Evolutionary conservation across 2,329 filamentous ascomycete genomes (phyloP), one percentile per base, ranked within the genome.

Genomic region (Chaetomium sp.): DNA sequence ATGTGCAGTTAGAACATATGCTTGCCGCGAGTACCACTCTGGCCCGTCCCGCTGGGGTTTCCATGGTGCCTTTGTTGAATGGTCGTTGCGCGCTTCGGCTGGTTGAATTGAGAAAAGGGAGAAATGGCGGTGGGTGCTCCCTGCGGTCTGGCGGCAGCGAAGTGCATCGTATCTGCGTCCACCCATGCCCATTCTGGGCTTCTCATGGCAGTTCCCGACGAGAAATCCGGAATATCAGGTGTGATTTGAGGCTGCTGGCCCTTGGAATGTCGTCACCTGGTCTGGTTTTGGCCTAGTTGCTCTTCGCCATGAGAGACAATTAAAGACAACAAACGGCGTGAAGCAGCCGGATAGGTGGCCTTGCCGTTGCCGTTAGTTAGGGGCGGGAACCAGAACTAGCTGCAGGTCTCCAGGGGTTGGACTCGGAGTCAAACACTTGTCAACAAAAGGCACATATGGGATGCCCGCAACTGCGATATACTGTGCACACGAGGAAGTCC

Each of bases 211-310:
- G 49, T 34, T n/a, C 5, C 34, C 19, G 5, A 5, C 34, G 27
- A 4, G 46, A 14, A 27, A 19, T 40, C 8, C 32, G 34, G 27
- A 8, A 12, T 9, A 9, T 38, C 35, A 4, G 27, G 38, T n/a
- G 49, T 42, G 19, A 36, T 40, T 14, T 6, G 19, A 11, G 6
- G 12, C 14, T 32, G 7, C 19, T n/a, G 19, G 36, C 11, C 4
- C 41, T 47, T 19, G 19, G 19, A 49, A 50, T 53, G 54, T 44
- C 19, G 43, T 52, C 53, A 50, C 51, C 50, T 41, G 37, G 43
- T 33, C 12, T 42, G 40, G 50, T 38, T n/a, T 46, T n/a, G 38
- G 37, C 35, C 40, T 42, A 32, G 19, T 35, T 52, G 40, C 37
- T 19, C 42, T 37, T 11, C 19, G 19, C 19, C 19, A 27, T 27